Conservation (phyloP, 805 yeast species). For the Teunomyces pallodes region DNA sequence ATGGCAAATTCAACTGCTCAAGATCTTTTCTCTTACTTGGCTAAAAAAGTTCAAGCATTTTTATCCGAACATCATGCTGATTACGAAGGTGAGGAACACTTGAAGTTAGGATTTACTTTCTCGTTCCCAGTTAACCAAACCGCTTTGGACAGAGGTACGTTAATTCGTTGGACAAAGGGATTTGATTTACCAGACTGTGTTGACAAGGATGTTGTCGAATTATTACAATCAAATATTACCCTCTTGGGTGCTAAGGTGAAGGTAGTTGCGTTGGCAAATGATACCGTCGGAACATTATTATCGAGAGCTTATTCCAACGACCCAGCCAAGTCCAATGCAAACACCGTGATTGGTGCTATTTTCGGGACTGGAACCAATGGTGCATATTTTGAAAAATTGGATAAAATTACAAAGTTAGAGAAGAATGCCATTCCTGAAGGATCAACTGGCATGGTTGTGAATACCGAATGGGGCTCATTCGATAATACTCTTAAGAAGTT, state of each 20-base stretch:
- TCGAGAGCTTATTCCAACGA: conserved; percentile 80
- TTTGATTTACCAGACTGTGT: conserved; percentile 83
- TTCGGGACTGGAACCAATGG: conserved; percentile 99
- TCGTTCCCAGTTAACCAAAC: conserved; percentile 91
- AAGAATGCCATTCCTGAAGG: conserved; percentile 44
- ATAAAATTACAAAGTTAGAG: conserved; percentile 72
- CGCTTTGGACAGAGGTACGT: conserved; percentile 71
- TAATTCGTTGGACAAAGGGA: conserved; percentile 96
- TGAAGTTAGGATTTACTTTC: conserved; percentile 90
- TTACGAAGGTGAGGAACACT: conserved; percentile 20
- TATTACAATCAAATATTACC: conserved; percentile 70
- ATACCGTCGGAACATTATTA: conserved; percentile 90
- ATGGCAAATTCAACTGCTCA: conserved; percentile 64
- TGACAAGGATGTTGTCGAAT: conserved; percentile 74
- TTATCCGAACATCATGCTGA: conserved; percentile 64
- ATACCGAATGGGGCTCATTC: conserved; percentile 98
- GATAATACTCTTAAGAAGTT: conserved; percentile 76
- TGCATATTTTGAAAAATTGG: conserved; percentile 79
- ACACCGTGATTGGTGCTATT: conserved; percentile 83
- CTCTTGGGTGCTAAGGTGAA: conserved; percentile 55
- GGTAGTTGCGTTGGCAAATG: conserved; percentile 90
- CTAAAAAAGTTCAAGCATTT: conserved; percentile 65
- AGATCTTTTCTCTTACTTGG: conserved; percentile 72
- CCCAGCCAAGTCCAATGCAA: conserved; percentile 60
- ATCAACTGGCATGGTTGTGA: conserved; percentile 73